Percentiles rank a stretch among this genome's conserved stretches.
Evolutionary conservation across 2,329 filamentous ascomycete species (phyloP).

Genomic region (Aspergillus spinulosporus): DNA sequence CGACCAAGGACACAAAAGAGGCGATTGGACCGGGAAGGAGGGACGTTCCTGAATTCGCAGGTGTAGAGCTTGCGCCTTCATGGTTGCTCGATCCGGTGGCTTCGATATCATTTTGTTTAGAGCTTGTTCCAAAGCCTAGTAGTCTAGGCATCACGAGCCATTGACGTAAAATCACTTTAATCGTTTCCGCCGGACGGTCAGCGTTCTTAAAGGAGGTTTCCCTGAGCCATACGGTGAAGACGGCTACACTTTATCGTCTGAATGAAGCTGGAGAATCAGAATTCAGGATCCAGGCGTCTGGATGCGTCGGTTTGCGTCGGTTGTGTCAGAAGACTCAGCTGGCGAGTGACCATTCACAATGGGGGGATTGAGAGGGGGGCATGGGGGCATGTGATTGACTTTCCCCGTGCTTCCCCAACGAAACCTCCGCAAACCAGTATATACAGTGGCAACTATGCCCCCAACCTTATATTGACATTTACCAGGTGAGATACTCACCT

Average conservation of each 20-base stretch:
- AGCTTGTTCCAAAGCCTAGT: slow-evolving; percentile 19
- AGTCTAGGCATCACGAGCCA: slow-evolving; percentile 23
- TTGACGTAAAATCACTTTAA: slow-evolving; percentile 9
- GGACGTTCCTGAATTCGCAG: slow-evolving; percentile 35
- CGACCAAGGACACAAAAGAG: slow-evolving; percentile 45
- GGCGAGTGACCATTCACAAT: slow-evolving; percentile 5
- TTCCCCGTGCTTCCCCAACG: slow-evolving; percentile 19
- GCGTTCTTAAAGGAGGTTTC: background rate
- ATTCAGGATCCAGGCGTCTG: background rate
- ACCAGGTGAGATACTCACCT: background rate
- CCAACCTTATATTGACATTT: background rate
- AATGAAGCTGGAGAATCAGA: background rate
- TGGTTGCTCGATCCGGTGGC: slow-evolving; percentile 6
- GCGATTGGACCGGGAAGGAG: slow-evolving; percentile 47
- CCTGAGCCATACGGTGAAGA: slow-evolving; percentile 12
- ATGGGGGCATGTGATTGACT: slow-evolving; percentile 23
- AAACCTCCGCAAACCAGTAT: slow-evolving; percentile 1
- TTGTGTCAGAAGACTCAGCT: slow-evolving; percentile 14
- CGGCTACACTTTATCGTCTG: background rate
- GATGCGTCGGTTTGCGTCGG: background rate
- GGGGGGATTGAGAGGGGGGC: slow-evolving; percentile 4
- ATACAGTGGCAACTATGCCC: background rate
- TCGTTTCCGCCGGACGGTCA: slow-evolving; percentile 3
- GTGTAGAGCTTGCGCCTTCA: slow-evolving; percentile 24
- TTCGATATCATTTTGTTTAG: slow-evolving; percentile 16